A percentile compares a stretch with the other conserved stretches of the same genome.
Conservation (phyloP, 2,329 filamentous ascomycete species). For the Colletotrichum gloeosporioides region DNA sequence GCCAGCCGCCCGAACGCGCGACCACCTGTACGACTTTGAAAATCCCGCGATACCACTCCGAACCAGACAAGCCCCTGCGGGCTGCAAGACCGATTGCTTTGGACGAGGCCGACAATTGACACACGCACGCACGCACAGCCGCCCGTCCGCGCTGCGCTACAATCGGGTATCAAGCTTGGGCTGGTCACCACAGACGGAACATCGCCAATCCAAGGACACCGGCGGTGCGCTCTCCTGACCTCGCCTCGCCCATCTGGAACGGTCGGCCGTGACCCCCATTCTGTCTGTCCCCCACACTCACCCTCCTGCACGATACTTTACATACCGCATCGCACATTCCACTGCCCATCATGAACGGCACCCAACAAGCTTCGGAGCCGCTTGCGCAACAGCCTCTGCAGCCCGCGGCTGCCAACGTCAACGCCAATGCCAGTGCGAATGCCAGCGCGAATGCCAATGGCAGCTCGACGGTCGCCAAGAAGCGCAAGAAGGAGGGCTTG, state of each 20-base stretch:
- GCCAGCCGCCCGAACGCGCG: background rate
- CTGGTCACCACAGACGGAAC: slow-evolving; percentile 3
- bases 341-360: slow-evolving; percentile 19
- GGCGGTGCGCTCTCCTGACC: background rate
- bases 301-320: background rate
- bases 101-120: background rate
- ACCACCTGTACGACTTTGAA: background rate
- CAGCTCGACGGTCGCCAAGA: slow-evolving; percentile 52
- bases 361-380: slow-evolving; percentile 12
- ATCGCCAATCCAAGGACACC: background rate
- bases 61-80: background rate
- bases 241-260: background rate
- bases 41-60: background rate
- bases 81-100: background rate
- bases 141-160: background rate
- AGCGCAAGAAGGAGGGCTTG: slow-evolving; percentile 75
- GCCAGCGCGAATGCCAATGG: slow-evolving; percentile 8
- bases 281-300: background rate
- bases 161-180: background rate
- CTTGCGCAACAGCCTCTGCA: slow-evolving; percentile 15
- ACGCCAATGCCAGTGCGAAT: background rate
- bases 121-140: background rate
- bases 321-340: background rate
- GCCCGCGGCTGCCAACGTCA: slow-evolving; percentile 2
- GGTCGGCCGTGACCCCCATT: background rate